Percentiles rank a stretch among this genome's conserved stretches.
Evolutionary conservation across 2,329 filamentous ascomycete genomes (phyloP).

Genomic region (Diplocarpon mali): DNA sequence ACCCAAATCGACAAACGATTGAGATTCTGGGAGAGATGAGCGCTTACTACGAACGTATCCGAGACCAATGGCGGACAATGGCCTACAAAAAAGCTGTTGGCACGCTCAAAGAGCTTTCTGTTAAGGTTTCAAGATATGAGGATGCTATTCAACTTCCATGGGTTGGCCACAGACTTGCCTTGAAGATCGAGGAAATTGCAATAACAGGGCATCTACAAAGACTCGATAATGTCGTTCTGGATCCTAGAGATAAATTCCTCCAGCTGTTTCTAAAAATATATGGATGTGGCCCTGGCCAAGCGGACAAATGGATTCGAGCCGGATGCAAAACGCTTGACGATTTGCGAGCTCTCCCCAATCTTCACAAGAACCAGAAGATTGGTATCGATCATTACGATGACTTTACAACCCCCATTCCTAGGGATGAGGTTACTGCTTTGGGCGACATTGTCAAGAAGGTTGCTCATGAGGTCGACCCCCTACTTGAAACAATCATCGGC

Average conservation of each 20-base stretch:
- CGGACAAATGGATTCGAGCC: conserved; percentile 63
- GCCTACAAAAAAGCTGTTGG: conserved; percentile 70
- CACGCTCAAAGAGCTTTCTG: conserved; percentile 55
- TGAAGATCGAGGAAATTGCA: conserved; percentile 85
- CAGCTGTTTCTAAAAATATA: conserved; percentile 69
- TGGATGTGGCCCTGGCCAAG: conserved; percentile 60
- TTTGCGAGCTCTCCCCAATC: conserved; percentile 45
- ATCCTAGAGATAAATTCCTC: conserved; percentile 54
- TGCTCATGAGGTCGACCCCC: conserved; percentile 47
- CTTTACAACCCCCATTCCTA: conserved; percentile 67
- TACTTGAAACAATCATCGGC: conserved; percentile 61
- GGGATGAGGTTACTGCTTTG: conserved; percentile 62
- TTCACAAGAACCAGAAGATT: conserved; percentile 60
- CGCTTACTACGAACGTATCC: conserved; percentile 62
- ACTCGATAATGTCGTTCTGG: conserved; percentile 57
- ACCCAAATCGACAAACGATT: conserved; percentile 68
- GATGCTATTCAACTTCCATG: conserved; percentile 57
- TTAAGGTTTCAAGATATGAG: conserved; percentile 54
- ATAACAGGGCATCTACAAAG: conserved; percentile 59
- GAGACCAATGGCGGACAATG: conserved; percentile 64
- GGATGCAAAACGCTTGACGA: conserved; percentile 69
- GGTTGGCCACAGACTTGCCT: conserved; percentile 62
- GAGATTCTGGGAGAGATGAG: conserved; percentile 68
- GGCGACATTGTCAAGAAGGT: conserved; percentile 50
- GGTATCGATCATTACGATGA: conserved; percentile 74